Base-by-base conservation (phyloP, 495 filamentous ascomycete species). In the Collariella sp. region DNA sequence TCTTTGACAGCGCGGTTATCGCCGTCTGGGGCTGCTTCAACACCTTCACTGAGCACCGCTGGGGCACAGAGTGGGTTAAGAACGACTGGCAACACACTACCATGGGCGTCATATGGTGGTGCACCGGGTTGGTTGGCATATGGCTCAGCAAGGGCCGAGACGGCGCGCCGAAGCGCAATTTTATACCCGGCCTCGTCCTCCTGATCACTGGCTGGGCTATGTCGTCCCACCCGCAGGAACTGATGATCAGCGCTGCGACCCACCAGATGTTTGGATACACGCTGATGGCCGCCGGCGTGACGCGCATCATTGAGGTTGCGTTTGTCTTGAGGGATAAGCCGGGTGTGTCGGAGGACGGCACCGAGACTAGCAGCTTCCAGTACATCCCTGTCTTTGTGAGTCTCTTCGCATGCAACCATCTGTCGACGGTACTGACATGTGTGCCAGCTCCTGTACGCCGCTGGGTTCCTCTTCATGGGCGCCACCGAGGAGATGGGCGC, bases 91-190 rank as follows among this genome's bases (percentile, higher is more conserved):
- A 98, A 67, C 94, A 97, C 64, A 98, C 93, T 0, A 85, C 84
- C 11, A 98, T 97, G 94, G 93, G 93, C 26, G 81, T 98, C 54
- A 83, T 98, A 49, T 98, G 93, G 93, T 96, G 90, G 90, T 85
- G 82, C 62, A 91, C 94, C 16, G 93, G 93, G 16, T 72, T 98
- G 20, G 75, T 93, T 24, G 94, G 93, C 18, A 79, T 98, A 54
- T 98, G 93, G 94, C 72, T 97, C 26, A 91, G 87, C 64, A 79
- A 82, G 51, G 88, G 78, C 58, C 79, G 88, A 52, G 80, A 91
- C 54, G 91, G 91, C n/a, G 70, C 76, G 10, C 90, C 93, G 13
- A 88, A 89, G 78, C 79, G 93, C 57, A 98, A 98, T 66, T 76
- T 98, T 53, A 86, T 98, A 46, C 93, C 93, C 7, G 90, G 82